Evolutionary conservation across 2,329 filamentous ascomycete genomes (phyloP), one percentile per base, ranked within the genome.

Genomic region (Aspergillus neoniger): DNA sequence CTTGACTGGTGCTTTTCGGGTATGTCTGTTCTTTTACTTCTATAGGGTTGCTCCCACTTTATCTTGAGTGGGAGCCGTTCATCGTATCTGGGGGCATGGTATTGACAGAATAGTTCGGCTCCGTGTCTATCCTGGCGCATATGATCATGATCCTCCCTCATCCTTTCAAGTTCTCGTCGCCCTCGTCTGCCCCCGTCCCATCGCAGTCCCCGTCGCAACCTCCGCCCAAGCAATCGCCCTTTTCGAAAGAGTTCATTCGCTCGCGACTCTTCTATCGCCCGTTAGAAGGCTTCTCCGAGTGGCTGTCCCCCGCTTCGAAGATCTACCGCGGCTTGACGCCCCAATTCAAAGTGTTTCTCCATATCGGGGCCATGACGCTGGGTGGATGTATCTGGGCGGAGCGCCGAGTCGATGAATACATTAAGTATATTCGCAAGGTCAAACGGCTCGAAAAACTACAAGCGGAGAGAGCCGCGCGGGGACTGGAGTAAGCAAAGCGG

Each of bases 321-420:
- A 63, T 82, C 41, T 82, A 82, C 67, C 79, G 79, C 23, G 76
- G 77, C 5, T 66, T 82, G 60, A 82, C 80, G 14, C 72, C 78
- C 48, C 80, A 82, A 62, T 82, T 81, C 69, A 82, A 82, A 63
- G 76, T 81, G 28, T 82, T 80, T 63, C 65, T 82, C 38, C 80
- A 82, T 61, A 75, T 82, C 30, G 76, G 75, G 4, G 73, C 70
- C 36, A 81, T 82, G 79, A 82, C 76, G 5, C 68, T 82, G 51
- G 80, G 80, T 8, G 80, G 80, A 1, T 80, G 76, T 63, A 76
- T 82, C 50, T 82, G 79, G 73, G 80, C 80, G 2, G 80, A 82
- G 70, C 73, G 72, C 61, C 69, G 79, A 44, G 77, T 82, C 41
- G 74, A 72, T 21, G 78, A 80, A 52, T 82, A 80, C 65, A 76